Evolutionary conservation across 2,329 filamentous ascomycete genomes (phyloP).

Genomic region (Ophiostoma triangulosporum): DNA sequence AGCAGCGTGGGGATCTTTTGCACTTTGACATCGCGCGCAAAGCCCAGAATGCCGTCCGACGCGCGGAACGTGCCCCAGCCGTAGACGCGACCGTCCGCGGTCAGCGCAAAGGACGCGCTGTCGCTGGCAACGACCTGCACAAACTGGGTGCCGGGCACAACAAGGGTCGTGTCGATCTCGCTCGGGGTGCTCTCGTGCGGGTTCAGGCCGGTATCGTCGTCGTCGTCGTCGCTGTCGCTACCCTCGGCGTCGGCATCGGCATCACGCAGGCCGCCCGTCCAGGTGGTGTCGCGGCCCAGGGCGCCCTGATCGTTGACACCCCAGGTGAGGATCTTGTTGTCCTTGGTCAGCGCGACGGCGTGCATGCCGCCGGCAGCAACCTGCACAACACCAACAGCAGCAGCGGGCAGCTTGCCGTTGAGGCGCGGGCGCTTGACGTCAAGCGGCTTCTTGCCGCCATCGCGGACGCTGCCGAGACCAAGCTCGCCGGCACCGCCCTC

Average conservation of each 20-base stretch:
- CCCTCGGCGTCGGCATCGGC: slow-evolving; percentile 35
- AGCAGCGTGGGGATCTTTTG: slow-evolving; percentile 42
- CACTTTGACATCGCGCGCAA: slow-evolving; percentile 18
- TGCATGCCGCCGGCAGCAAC: slow-evolving; percentile 76
- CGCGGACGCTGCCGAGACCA: slow-evolving; percentile 57
- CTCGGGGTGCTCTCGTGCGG: slow-evolving; percentile 48
- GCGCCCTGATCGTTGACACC: slow-evolving; percentile 79
- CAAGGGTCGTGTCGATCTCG: slow-evolving; percentile 35
- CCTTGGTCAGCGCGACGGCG: slow-evolving; percentile 58
- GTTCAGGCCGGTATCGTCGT: slow-evolving; percentile 37
- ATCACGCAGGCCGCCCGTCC: slow-evolving; percentile 44
- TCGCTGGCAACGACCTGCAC: slow-evolving; percentile 59
- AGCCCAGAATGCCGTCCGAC: slow-evolving; percentile 34
- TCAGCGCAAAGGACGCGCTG: slow-evolving; percentile 63
- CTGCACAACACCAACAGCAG: slow-evolving; percentile 54
- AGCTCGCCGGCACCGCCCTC: slow-evolving; percentile 73
- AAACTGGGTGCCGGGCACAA: slow-evolving; percentile 20
- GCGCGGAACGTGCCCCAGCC: slow-evolving; percentile 74
- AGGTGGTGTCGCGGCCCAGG: slow-evolving; percentile 58
- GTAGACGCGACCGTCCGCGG: slow-evolving; percentile 61
- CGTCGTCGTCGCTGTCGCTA: slow-evolving; percentile 19
- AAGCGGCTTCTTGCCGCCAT: slow-evolving; percentile 44
- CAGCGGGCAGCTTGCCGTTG: slow-evolving; percentile 44
- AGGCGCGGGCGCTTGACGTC: slow-evolving; percentile 64
- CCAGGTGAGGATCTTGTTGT: slow-evolving; percentile 76